phyloP scores from a whole-genome alignment of 768 basidiomycete genomes.

The Mycena albidolilacea region DNA sequence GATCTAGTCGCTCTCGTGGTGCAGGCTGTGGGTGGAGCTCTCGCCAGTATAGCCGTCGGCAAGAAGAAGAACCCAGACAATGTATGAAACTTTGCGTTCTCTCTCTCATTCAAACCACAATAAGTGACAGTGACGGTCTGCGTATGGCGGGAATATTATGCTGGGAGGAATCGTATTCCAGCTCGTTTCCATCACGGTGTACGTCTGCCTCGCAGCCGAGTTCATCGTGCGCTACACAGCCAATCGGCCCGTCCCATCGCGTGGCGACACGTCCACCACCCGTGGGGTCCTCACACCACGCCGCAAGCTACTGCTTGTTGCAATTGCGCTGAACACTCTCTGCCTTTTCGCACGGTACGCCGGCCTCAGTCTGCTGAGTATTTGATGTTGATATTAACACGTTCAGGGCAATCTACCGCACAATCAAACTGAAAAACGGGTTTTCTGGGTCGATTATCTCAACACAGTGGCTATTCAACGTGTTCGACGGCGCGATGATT shows the following conservation, averaged over 20 bases:
- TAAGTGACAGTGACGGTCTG: background rate
- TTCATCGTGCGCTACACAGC: background rate
- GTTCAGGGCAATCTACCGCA: background rate
- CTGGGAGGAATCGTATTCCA: background rate
- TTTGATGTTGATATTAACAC: no score
- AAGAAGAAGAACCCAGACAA: background rate
- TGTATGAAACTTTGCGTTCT: background rate
- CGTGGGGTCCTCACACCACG: background rate
- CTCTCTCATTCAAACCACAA: background rate
- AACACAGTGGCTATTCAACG: background rate
- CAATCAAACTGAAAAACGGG: background rate
- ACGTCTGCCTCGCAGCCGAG: slow-evolving; percentile 11
- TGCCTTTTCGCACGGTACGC: slow-evolving; percentile 2
- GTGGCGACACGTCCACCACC: accelerated
- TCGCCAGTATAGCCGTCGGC: background rate
- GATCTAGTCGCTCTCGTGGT: background rate
- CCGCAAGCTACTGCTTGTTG: background rate
- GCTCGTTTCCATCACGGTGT: background rate
- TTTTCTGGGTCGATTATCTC: background rate
- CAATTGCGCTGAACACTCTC: background rate
- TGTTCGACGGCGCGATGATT: background rate
- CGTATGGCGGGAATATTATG: slow-evolving; percentile 18
- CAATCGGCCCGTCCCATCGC: background rate
- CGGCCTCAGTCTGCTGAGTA: background rate
- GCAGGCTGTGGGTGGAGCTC: background rate